Base-by-base conservation (phyloP, 495 filamentous ascomycete genomes). In the Aspergillus nidulans region DNA sequence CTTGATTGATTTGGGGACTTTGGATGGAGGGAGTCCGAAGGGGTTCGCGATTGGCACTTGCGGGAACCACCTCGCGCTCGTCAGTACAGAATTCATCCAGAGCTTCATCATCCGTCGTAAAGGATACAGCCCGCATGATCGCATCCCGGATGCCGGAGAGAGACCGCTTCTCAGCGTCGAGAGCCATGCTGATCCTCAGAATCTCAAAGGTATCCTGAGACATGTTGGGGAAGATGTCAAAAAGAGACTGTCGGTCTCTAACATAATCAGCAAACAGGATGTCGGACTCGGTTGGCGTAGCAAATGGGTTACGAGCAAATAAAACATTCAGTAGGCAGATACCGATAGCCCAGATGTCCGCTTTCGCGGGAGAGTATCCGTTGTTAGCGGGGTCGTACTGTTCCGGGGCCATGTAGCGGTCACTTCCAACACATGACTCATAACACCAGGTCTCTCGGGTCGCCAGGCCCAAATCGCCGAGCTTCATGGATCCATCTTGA, bases 181-280 rank as follows among this genome's bases (percentile, higher is more conserved):
- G 75, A 57, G 89, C 86, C 78, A 98, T 78, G 63, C 90, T 91
- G 64, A 92, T 81, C 25, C 85, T 80, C 70, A 98, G 81, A 57
- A 97, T 90, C 69, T 95, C 90, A 65, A 87, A 98, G 0, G 94
- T 96, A 65, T 98, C 94, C 66, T 95, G 90, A 53, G 92, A 96
- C 91, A 98, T 92, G 69, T 90, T 95, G 24, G 94, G 91, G 70
- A 98, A 98, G 64, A 97, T 90, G 71, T 98, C 94, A 73, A 97
- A 97, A 24, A 98, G 82, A 10, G 90, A 94, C 70, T 97, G 91
- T 65, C 86, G 86, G 75, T 97, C 92, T 49, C 87, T 82, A 53
- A 87, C 88, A 69, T 92, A 98, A 68, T 98, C 94, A 50, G 90
- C 75, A 68, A 92, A 98, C 26, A 98, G 74, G 34, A 90, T 84